Evolutionary conservation across 2,329 filamentous ascomycete species (phyloP).

Genomic region (Exophiala oligosperma): DNA sequence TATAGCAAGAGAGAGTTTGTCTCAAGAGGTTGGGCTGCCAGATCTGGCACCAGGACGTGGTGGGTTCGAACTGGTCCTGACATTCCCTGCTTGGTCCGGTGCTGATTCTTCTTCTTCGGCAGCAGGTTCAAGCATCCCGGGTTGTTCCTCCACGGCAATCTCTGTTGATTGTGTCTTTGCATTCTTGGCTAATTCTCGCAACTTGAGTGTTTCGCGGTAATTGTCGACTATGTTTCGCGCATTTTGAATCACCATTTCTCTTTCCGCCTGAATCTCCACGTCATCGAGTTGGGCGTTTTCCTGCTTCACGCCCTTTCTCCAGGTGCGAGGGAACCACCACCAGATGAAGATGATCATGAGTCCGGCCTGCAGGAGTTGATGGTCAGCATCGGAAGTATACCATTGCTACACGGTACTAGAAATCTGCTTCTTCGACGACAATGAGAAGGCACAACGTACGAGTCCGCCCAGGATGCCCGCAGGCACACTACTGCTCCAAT

Average conservation of each 20-base stretch:
- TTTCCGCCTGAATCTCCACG: background rate
- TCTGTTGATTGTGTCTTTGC: background rate
- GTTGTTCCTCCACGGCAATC: background rate
- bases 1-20: background rate
- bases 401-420: background rate
- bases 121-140: no score
- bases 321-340: conserved; percentile 8
- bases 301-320: background rate
- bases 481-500: background rate
- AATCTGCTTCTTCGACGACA: no score
- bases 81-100: background rate
- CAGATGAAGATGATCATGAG: conserved; percentile 2
- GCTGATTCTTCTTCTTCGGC: background rate
- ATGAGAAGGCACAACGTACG: background rate
- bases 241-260: background rate
- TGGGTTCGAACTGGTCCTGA: background rate
- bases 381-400: background rate
- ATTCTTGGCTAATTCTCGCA: background rate
- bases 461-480: background rate
- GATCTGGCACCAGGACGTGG: background rate
- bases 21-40: background rate
- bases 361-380: background rate
- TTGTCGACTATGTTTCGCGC: background rate
- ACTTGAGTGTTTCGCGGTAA: background rate
- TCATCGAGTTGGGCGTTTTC: background rate